Base-by-base conservation (phyloP, 2,329 filamentous ascomycete genomes). In the Penicillium sp. region DNA sequence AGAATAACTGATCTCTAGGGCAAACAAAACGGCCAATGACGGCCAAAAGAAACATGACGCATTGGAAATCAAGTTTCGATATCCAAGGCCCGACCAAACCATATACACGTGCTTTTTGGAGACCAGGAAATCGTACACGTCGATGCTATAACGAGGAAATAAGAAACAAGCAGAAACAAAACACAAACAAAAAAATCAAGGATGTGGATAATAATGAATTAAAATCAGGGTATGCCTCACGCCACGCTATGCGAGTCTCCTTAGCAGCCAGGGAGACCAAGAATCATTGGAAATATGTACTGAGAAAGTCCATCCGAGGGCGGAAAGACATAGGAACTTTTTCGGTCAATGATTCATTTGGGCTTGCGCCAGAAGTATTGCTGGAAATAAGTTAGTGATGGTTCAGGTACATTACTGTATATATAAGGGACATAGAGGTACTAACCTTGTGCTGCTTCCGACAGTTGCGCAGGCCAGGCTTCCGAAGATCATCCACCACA, bases 381-480 rank as follows among this genome's bases (percentile, higher is more conserved):
- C 86, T 88, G 61, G 2, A 46, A 49, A 57, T 36, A 45, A 10
- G 62, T 74, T 59, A 75, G 68, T 55, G 51, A 43, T 29, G 33
- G 34, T 51, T 31, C 39, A n/a, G 9, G 21, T 53, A 49, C 25
- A 53, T 33, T 33, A 40, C 51, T 50, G 25, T 58, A 46, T 43
- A 29, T 38, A 50, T 16, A 46, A 3, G 36, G 38, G 47, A 34
- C 33, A 45, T 49, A 21, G 50, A 31, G 60, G 74, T 38, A 60
- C 80, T 71, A 83, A 97, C 93, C 90, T 97, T 97, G 77, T 99
- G 94, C 72, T 94, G 91, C 78, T 97, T 97, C 69, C 94, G 85
- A 71, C 94, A 97, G 70, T 87, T 88, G 64, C 94, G 84, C 68
- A 99, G 78, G 67, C 91, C 94, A 43, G 92, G 93, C 76, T 96